Evolutionary conservation across 345 rosid species (phyloP).

Genomic region (Moricandia moricandioides): DNA sequence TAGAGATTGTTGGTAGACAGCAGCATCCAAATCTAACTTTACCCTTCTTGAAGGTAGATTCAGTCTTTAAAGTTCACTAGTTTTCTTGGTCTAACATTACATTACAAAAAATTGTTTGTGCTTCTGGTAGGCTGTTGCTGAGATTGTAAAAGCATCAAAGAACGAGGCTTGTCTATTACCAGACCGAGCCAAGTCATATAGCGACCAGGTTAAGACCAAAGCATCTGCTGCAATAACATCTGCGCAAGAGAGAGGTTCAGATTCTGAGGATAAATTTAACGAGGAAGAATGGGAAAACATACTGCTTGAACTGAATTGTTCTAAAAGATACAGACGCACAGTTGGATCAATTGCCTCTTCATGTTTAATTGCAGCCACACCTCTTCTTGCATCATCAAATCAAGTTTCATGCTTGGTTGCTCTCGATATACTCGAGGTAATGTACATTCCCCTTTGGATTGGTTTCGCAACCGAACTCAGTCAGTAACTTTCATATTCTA

Average conservation of each 20-base stretch:
- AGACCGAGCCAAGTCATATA: slow-evolving; percentile 47
- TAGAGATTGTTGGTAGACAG: slow-evolving; percentile 90
- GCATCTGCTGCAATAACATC: slow-evolving; percentile 39
- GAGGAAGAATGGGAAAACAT: slow-evolving; percentile 63
- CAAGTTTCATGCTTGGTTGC: slow-evolving; percentile 72
- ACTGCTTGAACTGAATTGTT: slow-evolving; percentile 60
- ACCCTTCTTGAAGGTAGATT: slow-evolving; percentile 77
- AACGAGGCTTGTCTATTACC: slow-evolving; percentile 67
- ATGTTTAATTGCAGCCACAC: slow-evolving; percentile 69
- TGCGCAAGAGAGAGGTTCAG: slow-evolving; percentile 33
- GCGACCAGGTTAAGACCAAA: slow-evolving; percentile 46
- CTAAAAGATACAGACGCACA: slow-evolving; percentile 69
- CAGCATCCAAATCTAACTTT: slow-evolving; percentile 83
- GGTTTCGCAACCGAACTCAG: background rate
- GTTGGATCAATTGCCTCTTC: slow-evolving; percentile 82
- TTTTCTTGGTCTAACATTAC: background rate
- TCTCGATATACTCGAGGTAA: slow-evolving; percentile 65
- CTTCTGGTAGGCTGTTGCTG: slow-evolving; percentile 63
- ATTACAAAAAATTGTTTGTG: background rate
- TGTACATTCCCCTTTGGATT: background rate
- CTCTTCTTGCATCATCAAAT: slow-evolving; percentile 70
- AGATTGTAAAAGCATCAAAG: slow-evolving; percentile 72
- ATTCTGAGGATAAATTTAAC: slow-evolving; percentile 17
- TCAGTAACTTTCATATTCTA: slow-evolving; percentile 4
- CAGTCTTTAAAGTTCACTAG: background rate